phyloP scores from a whole-genome alignment of 2,329 filamentous ascomycete genomes.

The Cladosporium sp. region DNA sequence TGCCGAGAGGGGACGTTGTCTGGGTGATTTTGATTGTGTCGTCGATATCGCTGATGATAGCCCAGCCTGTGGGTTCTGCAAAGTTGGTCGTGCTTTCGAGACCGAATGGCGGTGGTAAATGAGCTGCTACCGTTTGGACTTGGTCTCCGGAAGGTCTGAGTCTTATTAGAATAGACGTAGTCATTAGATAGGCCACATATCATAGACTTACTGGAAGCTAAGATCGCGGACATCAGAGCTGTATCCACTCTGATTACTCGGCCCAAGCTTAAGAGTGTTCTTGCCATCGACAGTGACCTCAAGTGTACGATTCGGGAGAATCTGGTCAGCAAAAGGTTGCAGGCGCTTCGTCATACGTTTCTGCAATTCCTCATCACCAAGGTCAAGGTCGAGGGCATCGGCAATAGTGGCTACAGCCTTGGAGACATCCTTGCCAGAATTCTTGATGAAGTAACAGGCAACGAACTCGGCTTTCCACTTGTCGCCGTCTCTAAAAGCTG shows the following conservation, averaged over 20 bases:
- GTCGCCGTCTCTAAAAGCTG: slow-evolving; percentile 59
- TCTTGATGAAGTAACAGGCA: slow-evolving; percentile 71
- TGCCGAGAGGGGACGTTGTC: slow-evolving; percentile 74
- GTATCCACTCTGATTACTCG: slow-evolving; percentile 31
- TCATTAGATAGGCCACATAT: too few species aligned
- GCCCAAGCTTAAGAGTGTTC: slow-evolving; percentile 33
- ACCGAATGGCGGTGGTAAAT: slow-evolving; percentile 35
- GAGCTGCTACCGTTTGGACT: slow-evolving; percentile 21
- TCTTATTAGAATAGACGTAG: neutral
- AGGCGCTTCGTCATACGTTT: slow-evolving; percentile 65
- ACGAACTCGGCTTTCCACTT: slow-evolving; percentile 80
- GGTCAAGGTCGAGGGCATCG: slow-evolving; percentile 60
- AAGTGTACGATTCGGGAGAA: slow-evolving; percentile 66
- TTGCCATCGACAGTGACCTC: slow-evolving; percentile 55
- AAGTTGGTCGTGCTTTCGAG: slow-evolving; percentile 66
- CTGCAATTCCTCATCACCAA: slow-evolving; percentile 48
- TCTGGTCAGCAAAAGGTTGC: slow-evolving; percentile 71
- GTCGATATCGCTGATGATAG: slow-evolving; percentile 83
- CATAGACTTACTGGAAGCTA: slow-evolving; percentile 20
- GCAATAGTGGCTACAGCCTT: slow-evolving; percentile 67
- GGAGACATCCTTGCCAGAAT: slow-evolving; percentile 63
- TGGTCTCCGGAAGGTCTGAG: slow-evolving; percentile 2
- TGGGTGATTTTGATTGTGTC: slow-evolving; percentile 92
- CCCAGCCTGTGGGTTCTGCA: slow-evolving; percentile 75
- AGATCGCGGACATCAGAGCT: slow-evolving; percentile 28